These are phyloP conservation scores for Botrytis tulipae DNA, from an alignment of 2,329 filamentous ascomycete species.

Conservation along the genomic window DNA sequence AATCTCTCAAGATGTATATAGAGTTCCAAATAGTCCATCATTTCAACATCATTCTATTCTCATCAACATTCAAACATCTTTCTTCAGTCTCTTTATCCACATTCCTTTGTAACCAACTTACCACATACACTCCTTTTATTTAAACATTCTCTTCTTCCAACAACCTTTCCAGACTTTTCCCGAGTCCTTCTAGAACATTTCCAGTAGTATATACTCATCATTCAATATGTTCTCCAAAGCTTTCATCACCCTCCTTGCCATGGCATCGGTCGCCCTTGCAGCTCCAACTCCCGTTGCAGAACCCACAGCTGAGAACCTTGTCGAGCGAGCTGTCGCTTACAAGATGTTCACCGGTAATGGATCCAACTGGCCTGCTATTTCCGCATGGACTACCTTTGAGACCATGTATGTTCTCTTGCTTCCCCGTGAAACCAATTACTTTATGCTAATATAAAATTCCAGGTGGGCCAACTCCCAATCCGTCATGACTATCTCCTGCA, in stretches of 20 bases:
- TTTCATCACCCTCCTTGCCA: neutral
- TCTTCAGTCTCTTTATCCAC: neutral
- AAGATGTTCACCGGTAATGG: constrained; percentile 13
- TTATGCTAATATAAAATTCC: neutral
- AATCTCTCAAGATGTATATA: neutral
- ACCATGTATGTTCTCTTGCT: constrained; percentile 7
- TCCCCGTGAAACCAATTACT: too few species aligned
- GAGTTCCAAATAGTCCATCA: neutral
- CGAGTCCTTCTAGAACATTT: constrained; percentile 10
- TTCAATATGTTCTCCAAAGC: constrained; percentile 5
- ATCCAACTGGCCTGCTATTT: neutral
- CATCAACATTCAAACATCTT: neutral
- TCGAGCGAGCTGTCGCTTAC: neutral
- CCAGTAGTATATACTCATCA: neutral
- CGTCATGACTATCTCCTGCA: constrained; percentile 9
- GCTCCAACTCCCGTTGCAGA: neutral
- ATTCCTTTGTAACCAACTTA: neutral
- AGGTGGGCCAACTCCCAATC: constrained; percentile 18
- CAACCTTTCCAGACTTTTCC: constrained; percentile 1
- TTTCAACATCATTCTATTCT: neutral
- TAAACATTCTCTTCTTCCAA: neutral
- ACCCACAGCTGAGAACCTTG: neutral
- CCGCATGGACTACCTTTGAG: constrained; percentile 6
- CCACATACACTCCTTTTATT: neutral
- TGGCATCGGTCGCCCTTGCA: neutral